Conservation (phyloP, 495 filamentous ascomycete genomes). For the Jackrogersella minutella region DNA sequence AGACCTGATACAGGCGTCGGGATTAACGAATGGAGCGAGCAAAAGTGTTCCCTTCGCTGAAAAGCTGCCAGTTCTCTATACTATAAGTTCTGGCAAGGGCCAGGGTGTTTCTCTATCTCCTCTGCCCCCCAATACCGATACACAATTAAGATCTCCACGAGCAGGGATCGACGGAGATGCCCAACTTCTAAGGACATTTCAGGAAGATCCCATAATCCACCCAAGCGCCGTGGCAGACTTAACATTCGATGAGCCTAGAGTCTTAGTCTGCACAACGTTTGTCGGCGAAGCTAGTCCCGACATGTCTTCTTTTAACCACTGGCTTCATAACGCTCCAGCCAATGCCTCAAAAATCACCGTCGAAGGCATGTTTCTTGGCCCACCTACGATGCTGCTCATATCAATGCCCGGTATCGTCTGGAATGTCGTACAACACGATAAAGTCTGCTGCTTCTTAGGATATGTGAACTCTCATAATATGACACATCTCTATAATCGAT, state of each 20-base stretch:
- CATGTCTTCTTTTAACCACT: conserved; percentile 65
- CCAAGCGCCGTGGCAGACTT: conserved; percentile 56
- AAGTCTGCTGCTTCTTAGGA: conserved; percentile 64
- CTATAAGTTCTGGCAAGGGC: conserved; percentile 57
- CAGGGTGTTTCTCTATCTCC: conserved; percentile 57
- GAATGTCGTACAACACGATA: conserved; percentile 65
- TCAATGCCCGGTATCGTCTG: conserved; percentile 64
- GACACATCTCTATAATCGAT: conserved; percentile 62
- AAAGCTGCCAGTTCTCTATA: conserved; percentile 57
- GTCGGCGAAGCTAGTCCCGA: conserved; percentile 64
- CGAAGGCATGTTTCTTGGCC: conserved; percentile 66
- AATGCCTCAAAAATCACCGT: conserved; percentile 61
- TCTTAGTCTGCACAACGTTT: conserved; percentile 64
- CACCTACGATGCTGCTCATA: conserved; percentile 63
- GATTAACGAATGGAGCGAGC: conserved; percentile 53
- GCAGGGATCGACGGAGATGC: conserved; percentile 49
- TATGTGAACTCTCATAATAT: conserved; percentile 66
- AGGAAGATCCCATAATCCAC: conserved; percentile 49
- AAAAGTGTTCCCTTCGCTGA: conserved; percentile 48
- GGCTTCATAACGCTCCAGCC: conserved; percentile 59
- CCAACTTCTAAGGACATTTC: conserved; percentile 40
- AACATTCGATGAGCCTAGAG: conserved; percentile 60
- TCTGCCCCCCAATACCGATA: conserved; percentile 44
- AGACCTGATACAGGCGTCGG: conserved; percentile 50
- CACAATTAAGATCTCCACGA: conserved; percentile 53